Base-by-base conservation (phyloP, 2,329 filamentous ascomycete species). In the Exophiala sp. region DNA sequence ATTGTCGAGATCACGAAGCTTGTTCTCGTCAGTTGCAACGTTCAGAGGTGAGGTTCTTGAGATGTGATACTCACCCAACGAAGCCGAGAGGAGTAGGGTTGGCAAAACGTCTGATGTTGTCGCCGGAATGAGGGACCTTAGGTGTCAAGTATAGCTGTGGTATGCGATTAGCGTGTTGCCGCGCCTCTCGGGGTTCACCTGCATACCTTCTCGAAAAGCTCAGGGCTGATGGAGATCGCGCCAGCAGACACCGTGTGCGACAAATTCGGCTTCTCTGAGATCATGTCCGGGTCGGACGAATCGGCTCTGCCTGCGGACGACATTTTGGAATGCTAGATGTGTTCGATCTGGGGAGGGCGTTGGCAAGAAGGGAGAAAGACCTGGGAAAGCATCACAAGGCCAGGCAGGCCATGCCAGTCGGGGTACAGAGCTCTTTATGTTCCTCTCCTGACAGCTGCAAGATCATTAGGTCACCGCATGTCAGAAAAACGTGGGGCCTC, bases 1-100 rank as follows among this genome's bases (percentile, higher is more conserved):
- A 62, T 57, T 11, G 60, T 61, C 1, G 58, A 61, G 24, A 62
- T 62, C 7, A 62, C 60, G 50, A 62, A 62, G 47, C 59, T 61
- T 11, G 40, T 53, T 33, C 12, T 6, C 16, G 14, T 49, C 32
- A 52, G 49, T 18, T 35, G 32, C 9, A 29, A 7, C 5, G 20
- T 47, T 24, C 32, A 16, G 10, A 32, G 10, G 18, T 20, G 11
- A 32, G 5, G 33, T 12, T 4, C 29, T 39, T 18, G 3, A 24
- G 34, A 21, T 12, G n/a, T 7, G 11, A 14, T 24, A 10, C 43
- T 43, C 54, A 61, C 59, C 60, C 60, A 24, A 61, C 56, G 35
- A 62, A 62, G 41, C 60, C 60, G 11, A 62, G 40, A 12, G 60
- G 60, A 18, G 60, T 62, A 12, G 60, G 60, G 42, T 62, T 62